Evolutionary conservation across 192 early-diverging fungal genomes (phyloP).

Genomic region (Umbelopsis vinacea): DNA sequence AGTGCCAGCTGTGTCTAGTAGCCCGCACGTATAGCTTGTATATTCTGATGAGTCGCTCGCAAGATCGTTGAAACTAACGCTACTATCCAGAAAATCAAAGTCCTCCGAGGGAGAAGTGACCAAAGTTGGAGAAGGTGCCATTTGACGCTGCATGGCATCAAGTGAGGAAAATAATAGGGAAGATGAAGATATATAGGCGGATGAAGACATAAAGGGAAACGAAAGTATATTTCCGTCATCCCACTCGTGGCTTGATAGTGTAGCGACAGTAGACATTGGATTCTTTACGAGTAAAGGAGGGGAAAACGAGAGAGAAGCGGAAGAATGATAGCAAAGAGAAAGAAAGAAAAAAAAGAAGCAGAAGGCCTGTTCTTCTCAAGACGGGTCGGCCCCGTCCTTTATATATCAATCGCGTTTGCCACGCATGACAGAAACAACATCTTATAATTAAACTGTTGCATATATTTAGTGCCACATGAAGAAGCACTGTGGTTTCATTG

Average conservation of each 20-base stretch:
- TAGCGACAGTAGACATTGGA: slow-evolving; percentile 1
- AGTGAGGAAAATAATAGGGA: slow-evolving; percentile 12
- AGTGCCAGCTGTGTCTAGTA: background rate
- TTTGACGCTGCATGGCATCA: background rate
- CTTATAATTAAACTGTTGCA: no score
- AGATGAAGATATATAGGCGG: background rate
- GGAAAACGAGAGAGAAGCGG: background rate
- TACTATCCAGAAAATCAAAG: background rate
- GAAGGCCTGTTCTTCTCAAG: no score
- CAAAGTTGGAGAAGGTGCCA: slow-evolving; percentile 10
- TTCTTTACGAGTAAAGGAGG: background rate
- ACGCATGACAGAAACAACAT: no score
- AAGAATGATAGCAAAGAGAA: background rate
- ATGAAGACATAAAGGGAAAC: background rate
- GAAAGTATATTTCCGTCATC: background rate
- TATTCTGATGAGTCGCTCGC: slow-evolving; percentile 20
- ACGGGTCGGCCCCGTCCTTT: no score
- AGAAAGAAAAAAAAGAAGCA: background rate
- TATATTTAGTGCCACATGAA: no score
- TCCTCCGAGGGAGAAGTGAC: background rate
- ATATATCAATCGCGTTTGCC: no score
- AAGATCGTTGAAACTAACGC: background rate
- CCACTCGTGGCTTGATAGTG: slow-evolving; percentile 1
- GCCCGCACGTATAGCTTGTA: background rate
- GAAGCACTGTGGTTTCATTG: no score